Conservation (phyloP, 1,284 basidiomycete species). For the Malassezia sp. region DNA sequence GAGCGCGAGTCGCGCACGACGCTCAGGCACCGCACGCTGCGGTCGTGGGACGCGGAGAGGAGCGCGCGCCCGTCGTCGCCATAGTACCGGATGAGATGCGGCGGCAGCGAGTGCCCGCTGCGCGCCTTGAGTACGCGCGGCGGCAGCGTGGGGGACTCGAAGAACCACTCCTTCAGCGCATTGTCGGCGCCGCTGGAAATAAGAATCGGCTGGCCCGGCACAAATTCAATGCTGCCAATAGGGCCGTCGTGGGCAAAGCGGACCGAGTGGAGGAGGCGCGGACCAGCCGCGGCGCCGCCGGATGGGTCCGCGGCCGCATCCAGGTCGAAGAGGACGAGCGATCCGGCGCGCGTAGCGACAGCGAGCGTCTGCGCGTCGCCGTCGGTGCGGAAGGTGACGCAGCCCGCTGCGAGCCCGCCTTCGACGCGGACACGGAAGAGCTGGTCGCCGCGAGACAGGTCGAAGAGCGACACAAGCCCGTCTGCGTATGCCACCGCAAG, state of each 20-base stretch:
- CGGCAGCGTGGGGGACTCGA: slow-evolving; percentile 63
- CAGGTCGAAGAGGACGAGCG: slow-evolving; percentile 41
- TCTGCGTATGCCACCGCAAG: slow-evolving; percentile 79
- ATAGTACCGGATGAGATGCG: slow-evolving; percentile 84
- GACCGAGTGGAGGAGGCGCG: slow-evolving; percentile 36
- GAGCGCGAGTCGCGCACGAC: slow-evolving; percentile 56
- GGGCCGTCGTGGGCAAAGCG: slow-evolving; percentile 37
- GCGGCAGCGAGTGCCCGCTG: slow-evolving; percentile 81
- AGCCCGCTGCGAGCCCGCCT: slow-evolving; percentile 50
- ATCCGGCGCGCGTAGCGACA: slow-evolving; percentile 33
- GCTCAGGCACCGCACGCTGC: slow-evolving; percentile 74
- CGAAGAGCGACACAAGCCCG: slow-evolving; percentile 76
- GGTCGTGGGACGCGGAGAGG: slow-evolving; percentile 56
- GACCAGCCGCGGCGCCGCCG: slow-evolving; percentile 2
- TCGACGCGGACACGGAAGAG: slow-evolving; percentile 68
- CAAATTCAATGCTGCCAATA: slow-evolving; percentile 34
- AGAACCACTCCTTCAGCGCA: slow-evolving; percentile 69
- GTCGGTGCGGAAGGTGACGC: slow-evolving; percentile 79
- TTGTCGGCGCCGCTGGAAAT: slow-evolving; percentile 39
- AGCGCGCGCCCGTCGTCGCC: slow-evolving; percentile 91
- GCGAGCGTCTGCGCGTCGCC: slow-evolving; percentile 46
- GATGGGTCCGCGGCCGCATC: slow-evolving; percentile 19
- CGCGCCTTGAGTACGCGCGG: slow-evolving; percentile 71
- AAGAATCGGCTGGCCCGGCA: slow-evolving; percentile 32
- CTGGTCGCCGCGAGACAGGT: slow-evolving; percentile 72